Base-by-base conservation (phyloP, 306 rosid genomes). In the Echinosophora koreensis region DNA sequence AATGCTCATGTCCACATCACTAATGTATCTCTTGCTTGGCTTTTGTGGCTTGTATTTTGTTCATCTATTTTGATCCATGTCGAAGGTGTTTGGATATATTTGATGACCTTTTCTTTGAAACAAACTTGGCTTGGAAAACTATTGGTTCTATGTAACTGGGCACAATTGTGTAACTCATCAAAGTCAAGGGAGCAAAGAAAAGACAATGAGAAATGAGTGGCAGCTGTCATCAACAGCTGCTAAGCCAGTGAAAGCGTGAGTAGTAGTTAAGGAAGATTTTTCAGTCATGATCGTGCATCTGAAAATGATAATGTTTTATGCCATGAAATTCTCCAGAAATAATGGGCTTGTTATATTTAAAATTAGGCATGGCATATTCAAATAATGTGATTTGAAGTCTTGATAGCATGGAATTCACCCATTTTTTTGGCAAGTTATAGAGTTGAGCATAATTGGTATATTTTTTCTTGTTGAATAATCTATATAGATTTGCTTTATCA, bases 21-120 rank as follows among this genome's bases (percentile, higher is more conserved):
- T 22, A 22, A 22, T 22, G 22, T 1, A 22, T 22, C 22, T 22
- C 1, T 22, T 22, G 22, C 22, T 22, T 1, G 22, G 22, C 1
- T 22, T 22, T 22, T 0, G 6, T 35, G 47, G 6, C 32, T 35
- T 35, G 39, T 35, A 56, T 74, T 74, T 10, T 68, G 41, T 54
- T 68, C 44, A 68, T 28, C 41, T 54, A 46, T 74, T 51, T 0
- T 39, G 38, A 30, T 39, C 10, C 44, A 41, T 14, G 63, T 54
- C 14, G 7, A 75, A 50, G 51, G 37, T 83, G 69, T 59, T 50
- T 51, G 49, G 66, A 51, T 72, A 41, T 49, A 41, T 54, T 46
- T 83, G 62, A 39, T 41, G 27, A 42, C 39, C 56, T 57, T 51
- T 71, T 37, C 37, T 66, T 16, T 72, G 17, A 41, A 52, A 50